phyloP scores from a whole-genome alignment of 176 grass and related monocot species.

The Typha latifolia region DNA sequence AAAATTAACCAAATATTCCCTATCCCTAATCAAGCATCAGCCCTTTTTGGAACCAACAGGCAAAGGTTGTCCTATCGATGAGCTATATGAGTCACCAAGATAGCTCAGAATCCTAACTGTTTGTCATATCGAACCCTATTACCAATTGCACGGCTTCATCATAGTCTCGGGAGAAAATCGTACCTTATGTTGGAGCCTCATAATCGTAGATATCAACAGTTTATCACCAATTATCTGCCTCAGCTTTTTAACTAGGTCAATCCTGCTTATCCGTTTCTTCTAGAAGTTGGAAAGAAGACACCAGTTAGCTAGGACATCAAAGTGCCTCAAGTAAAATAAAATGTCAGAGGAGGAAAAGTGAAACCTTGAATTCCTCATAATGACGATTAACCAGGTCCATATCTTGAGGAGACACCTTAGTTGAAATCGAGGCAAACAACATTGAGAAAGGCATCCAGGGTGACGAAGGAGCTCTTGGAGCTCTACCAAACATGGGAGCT shows the following conservation, averaged over 20 bases:
- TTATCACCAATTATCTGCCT: constrained; percentile 82
- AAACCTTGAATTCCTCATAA: constrained; percentile 95
- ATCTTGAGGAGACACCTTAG: constrained; percentile 60
- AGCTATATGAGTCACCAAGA: too few species aligned
- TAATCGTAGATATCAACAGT: constrained; percentile 86
- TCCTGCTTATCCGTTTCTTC: constrained; percentile 79
- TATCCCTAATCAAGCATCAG: too few species aligned
- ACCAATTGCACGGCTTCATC: too few species aligned
- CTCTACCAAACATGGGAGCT: constrained; percentile 34
- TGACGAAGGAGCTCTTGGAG: constrained; percentile 42
- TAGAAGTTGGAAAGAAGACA: constrained; percentile 24
- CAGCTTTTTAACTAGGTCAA: constrained; percentile 70
- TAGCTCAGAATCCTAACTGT: too few species aligned
- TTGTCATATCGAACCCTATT: too few species aligned
- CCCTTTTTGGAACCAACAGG: too few species aligned
- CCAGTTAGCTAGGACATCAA: neutral
- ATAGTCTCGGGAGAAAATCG: neutral
- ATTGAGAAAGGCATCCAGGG: constrained; percentile 99
- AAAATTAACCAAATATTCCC: too few species aligned
- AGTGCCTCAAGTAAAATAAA: neutral
- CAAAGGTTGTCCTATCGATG: too few species aligned
- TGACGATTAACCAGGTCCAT: constrained; percentile 82
- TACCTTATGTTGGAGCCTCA: constrained; percentile 88
- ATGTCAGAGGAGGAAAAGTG: neutral
- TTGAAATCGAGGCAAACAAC: constrained; percentile 96